Base-by-base conservation (phyloP, 225 moss, liverwort and hornwort species). In the Marchantia paleacea region DNA sequence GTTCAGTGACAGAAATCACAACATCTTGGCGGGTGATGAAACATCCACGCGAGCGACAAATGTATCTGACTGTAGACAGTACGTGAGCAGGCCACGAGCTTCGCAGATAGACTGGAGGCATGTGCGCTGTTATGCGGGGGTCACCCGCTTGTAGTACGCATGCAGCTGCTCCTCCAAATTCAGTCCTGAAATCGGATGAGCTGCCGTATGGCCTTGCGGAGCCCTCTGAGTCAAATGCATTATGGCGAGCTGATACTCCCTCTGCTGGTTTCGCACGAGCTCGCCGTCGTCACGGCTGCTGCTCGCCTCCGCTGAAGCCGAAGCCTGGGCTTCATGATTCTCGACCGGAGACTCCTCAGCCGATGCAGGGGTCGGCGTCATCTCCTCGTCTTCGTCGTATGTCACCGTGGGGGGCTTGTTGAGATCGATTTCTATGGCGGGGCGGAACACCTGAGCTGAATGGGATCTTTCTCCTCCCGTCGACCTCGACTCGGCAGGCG, bases 361-460 rank as follows among this genome's bases (percentile, higher is more conserved):
- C 30, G 82, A 51, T 78, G 24, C 52, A 54, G 25, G n/a, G 15
- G 7, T 82, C 77, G 82, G 81, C 24, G 80, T 82, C 82, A 88
- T 87, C 22, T 87, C 87, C 50, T 78, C 73, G n/a, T 86, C 85
- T 54, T 84, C 81, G 18, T 82, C 89, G 54, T 53, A 53, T 14
- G 53, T 55, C 14, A 54, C 55, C 18, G 91, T 91, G 0, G 97
- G 90, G 28, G 97, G 97, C 7, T 95, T 71, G 82, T 97, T 97
- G 76, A 97, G 90, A 80, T 94, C 94, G 63, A 94, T 79, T 67
- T 91, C 89, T 78, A 89, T 94, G 48, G 89, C 62, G 29, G 69
- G 87, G 67, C 87, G 79, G 71, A 51, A 73, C 22, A 72, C 79
- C 74, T 83, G 51, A 19, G 69, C 75, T 54, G 86, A 69, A 50